Evolutionary conservation across 2,329 filamentous ascomycete species (phyloP), one percentile per base, ranked within the genome.

Genomic region (Fusarium xyrophilum): DNA sequence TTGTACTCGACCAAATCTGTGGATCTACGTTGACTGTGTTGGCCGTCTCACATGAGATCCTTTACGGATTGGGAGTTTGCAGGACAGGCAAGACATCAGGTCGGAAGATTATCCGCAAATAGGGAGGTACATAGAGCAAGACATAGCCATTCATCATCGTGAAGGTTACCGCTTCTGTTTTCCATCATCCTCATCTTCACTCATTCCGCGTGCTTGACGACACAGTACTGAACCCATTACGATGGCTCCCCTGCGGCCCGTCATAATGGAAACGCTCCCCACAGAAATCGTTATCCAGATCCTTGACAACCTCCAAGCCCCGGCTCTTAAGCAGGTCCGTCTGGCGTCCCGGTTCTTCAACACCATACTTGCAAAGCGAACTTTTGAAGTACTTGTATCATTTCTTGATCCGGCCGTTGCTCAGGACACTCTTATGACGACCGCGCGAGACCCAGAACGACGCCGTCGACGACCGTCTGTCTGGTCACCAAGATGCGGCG

Each of bases 401-500:
- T 79, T 79, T 57, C 56, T 77, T 27, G 73, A 79, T 62, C 70
- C 73, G 3, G 46, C 42, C 21, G 52, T 67, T 44, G 76, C 76
- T 25, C 53, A 70, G 36, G 46, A 56, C 27, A 75, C 72, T 27
- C 63, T 78, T 35, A 50, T 70, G 15, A 12, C 42, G 15, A 64
- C 70, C 15, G 69, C 74, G 8, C 55, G 64, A 25, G 69, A 76
- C 48, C 70, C 75, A 23, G 42, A 64, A 28, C 44, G 42, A 8
- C 70, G 77, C 12, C 67, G 66, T 12, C 66, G 63, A n/a, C 63
- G 65, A 10, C 63, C 60, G 2, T 73, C 74, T 14, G 74, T 79
- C 56, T 79, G 77, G 77, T 79, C 77, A 21, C 77, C 77, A n/a
- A 60, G 69, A n/a, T 79, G 77, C 68, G 65, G 67, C 39, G 76